phyloP scores from a whole-genome alignment of 2,329 filamentous ascomycete species.

The Colletotrichum agaves region DNA sequence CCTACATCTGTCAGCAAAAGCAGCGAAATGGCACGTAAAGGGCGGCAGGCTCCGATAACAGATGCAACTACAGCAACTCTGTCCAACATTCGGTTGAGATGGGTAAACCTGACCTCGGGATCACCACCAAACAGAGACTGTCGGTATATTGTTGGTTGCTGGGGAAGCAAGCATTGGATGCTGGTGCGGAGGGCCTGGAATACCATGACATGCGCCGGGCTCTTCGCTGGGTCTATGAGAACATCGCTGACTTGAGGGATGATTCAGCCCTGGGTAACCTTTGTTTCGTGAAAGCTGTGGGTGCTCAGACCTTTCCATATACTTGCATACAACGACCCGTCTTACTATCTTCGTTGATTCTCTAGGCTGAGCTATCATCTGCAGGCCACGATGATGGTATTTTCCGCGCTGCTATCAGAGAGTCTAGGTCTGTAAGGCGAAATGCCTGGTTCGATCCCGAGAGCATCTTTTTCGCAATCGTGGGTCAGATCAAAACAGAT shows the following conservation, averaged over 20 bases:
- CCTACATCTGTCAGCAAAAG: too few relatives aligned
- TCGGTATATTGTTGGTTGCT: slow-evolving; percentile 50
- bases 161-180: slow-evolving; percentile 49
- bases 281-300: slow-evolving; percentile 60
- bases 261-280: slow-evolving; percentile 45
- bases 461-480: too few relatives aligned
- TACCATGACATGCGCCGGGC: slow-evolving; percentile 51
- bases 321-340: too few relatives aligned
- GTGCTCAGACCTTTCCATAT: slow-evolving; percentile 35
- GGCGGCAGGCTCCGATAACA: slow-evolving; percentile 1
- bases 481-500: slow-evolving; percentile 42
- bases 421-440: not conserved
- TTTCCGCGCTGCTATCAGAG: not conserved
- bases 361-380: not conserved
- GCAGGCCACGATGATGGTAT: not conserved
- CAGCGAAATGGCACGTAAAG: too few relatives aligned
- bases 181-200: slow-evolving; percentile 37
- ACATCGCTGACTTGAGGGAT: slow-evolving; percentile 49
- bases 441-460: not conserved
- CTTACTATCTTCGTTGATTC: not conserved
- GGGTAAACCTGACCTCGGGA: slow-evolving; percentile 58
- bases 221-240: slow-evolving; percentile 46
- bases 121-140: slow-evolving; percentile 53
- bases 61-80: slow-evolving; percentile 40
- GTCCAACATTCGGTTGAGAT: slow-evolving; percentile 56